phyloP scores from a whole-genome alignment of 257 asterid species.

The Forsythia viridissima region DNA sequence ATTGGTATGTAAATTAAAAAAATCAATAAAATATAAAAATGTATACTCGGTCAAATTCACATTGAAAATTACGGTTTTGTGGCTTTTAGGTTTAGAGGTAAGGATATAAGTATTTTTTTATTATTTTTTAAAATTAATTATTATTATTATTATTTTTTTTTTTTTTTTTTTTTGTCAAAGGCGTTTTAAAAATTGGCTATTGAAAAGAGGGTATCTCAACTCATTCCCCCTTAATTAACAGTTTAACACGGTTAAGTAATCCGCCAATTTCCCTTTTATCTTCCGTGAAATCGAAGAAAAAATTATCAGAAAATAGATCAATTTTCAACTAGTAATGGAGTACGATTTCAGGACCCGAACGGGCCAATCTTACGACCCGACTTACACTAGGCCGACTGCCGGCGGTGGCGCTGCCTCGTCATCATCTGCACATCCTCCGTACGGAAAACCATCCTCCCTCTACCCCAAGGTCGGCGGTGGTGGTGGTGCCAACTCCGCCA shows the following conservation, averaged over 20 bases:
- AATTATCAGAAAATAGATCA: not conserved
- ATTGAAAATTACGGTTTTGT: too few species aligned
- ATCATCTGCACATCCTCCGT: slow-evolving; percentile 34
- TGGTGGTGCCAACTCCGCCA: slow-evolving; percentile 32
- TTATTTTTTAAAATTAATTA: too few species aligned
- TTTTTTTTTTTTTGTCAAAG: too few species aligned
- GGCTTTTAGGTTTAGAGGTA: too few species aligned
- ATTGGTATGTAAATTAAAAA: too few species aligned
- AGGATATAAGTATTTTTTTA: too few species aligned
- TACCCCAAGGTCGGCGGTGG: slow-evolving; percentile 57
- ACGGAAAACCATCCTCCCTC: slow-evolving; percentile 42
- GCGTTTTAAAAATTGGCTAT: too few species aligned
- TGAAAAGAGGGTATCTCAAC: too few species aligned
- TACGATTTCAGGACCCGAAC: slow-evolving; percentile 52
- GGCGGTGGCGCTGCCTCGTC: slow-evolving; percentile 26
- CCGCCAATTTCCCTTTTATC: not conserved
- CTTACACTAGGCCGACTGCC: slow-evolving; percentile 36
- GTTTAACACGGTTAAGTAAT: not conserved
- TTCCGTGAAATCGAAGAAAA: too few species aligned
- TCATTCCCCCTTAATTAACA: not conserved
- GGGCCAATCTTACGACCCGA: slow-evolving; percentile 39
- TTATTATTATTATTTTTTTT: too few species aligned
- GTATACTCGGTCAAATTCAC: too few species aligned
- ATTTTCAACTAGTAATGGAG: slow-evolving; percentile 29
- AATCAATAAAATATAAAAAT: too few species aligned